Evolutionary conservation across 306 rosid genomes (phyloP).

Genomic region (Cajanus cajan): DNA sequence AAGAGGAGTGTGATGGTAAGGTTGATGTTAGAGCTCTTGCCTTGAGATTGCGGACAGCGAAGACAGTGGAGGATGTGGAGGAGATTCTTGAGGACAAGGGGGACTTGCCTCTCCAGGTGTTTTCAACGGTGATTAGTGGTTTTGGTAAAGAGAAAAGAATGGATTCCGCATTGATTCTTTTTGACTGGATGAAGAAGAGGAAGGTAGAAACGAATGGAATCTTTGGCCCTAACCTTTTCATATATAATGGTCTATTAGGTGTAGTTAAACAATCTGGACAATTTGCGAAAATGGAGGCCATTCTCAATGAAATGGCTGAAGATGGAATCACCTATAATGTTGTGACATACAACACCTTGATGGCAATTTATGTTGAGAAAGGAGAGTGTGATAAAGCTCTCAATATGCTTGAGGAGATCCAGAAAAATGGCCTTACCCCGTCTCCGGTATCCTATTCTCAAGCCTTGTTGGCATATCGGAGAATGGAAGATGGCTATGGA

Average conservation of each 20-base stretch:
- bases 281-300: constrained; percentile 53
- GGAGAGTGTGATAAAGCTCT: constrained; percentile 65
- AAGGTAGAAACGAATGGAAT: constrained; percentile 55
- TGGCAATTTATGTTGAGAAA: constrained; percentile 74
- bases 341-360: constrained; percentile 76
- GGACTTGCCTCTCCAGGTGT: constrained; percentile 80
- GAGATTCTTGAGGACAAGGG: constrained; percentile 71
- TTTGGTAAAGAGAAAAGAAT: constrained; percentile 75
- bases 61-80: constrained; percentile 72
- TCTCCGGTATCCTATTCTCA: constrained; percentile 80
- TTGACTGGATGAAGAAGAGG: constrained; percentile 83
- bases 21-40: constrained; percentile 77
- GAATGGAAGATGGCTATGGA: constrained; percentile 77
- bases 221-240: constrained; percentile 68
- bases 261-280: constrained; percentile 74
- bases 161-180: constrained; percentile 67
- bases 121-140: constrained; percentile 71
- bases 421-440: constrained; percentile 55
- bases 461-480: constrained; percentile 70
- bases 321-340: constrained; percentile 66
- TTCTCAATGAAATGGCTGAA: constrained; percentile 63
- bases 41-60: constrained; percentile 47
- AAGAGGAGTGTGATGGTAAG: constrained; percentile 35
- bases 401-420: constrained; percentile 61
- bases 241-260: constrained; percentile 75